phyloP scores from a whole-genome alignment of 495 filamentous ascomycete genomes.

The Penicillium manginii region DNA sequence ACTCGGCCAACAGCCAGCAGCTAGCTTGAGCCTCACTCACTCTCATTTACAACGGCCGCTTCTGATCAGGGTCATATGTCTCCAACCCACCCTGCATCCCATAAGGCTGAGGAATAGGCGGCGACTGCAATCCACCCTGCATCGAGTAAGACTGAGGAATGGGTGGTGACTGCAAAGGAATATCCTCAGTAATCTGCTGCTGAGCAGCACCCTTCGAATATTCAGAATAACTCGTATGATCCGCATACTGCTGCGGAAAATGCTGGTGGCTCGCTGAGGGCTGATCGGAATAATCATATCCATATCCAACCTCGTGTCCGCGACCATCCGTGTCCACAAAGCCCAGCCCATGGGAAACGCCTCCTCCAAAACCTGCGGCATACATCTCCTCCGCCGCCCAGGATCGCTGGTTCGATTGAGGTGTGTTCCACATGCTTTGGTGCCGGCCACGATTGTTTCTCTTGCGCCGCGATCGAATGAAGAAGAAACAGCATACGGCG shows the following conservation, averaged over 20 bases:
- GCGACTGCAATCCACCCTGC: conserved; percentile 4
- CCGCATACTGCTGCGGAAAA: conserved; percentile 1
- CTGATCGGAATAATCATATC: conserved; percentile 3
- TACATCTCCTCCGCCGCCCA: conserved; percentile 25
- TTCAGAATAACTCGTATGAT: not conserved
- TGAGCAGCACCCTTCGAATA: conserved; percentile 10
- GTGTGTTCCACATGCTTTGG: conserved; percentile 30
- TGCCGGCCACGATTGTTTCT: conserved; percentile 25
- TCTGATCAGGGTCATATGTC: conserved; percentile 4
- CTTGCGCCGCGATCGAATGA: conserved; percentile 42
- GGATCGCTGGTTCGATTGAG: conserved; percentile 21
- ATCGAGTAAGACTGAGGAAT: conserved; percentile 3
- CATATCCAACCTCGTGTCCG: conserved; percentile 22
- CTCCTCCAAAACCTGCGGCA: conserved; percentile 4
- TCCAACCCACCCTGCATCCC: conserved; percentile 4
- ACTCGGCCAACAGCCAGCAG: not conserved
- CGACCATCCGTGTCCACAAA: conserved; percentile 36
- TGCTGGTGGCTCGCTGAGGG: not conserved
- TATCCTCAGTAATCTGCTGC: conserved; percentile 16
- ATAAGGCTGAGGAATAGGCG: conserved; percentile 6
- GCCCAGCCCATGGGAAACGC: conserved; percentile 19
- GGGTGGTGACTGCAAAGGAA: not conserved
- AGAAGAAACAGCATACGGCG: conserved; percentile 41
- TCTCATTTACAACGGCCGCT: conserved; percentile 2
- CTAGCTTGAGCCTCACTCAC: not conserved